phyloP scores from a whole-genome alignment of 2,329 filamentous ascomycete species.

The Amylocarpus encephaloides region DNA sequence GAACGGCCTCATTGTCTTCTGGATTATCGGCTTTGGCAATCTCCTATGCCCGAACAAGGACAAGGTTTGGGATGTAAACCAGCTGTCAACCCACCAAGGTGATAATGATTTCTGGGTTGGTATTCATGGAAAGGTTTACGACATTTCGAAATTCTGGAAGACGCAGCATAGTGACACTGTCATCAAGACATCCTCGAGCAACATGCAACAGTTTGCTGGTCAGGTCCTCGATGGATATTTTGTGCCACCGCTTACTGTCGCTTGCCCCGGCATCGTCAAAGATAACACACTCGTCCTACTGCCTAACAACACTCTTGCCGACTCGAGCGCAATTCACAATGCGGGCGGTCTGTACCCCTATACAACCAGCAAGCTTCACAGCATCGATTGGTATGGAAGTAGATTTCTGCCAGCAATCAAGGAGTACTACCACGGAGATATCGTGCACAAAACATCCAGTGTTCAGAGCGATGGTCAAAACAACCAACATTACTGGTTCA shows the following conservation, averaged over 20 bases:
- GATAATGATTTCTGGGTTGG: slow-evolving; percentile 78
- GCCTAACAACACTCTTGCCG: slow-evolving; percentile 57
- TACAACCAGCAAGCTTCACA: slow-evolving; percentile 49
- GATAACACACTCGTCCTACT: slow-evolving; percentile 49
- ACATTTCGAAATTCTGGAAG: slow-evolving; percentile 83
- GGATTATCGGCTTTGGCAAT: slow-evolving; percentile 80
- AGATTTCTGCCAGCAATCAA: slow-evolving; percentile 73
- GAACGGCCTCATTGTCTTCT: slow-evolving; percentile 81
- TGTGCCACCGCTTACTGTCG: slow-evolving; percentile 64
- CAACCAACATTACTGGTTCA: slow-evolving; percentile 69
- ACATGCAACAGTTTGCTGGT: slow-evolving; percentile 76
- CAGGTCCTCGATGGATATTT: slow-evolving; percentile 81
- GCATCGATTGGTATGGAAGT: slow-evolving; percentile 69
- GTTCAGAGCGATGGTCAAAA: slow-evolving; percentile 62
- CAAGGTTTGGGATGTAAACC: slow-evolving; percentile 72
- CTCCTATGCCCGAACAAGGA: slow-evolving; percentile 85
- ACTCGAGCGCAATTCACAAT: slow-evolving; percentile 53
- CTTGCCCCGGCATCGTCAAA: slow-evolving; percentile 68
- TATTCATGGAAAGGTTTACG: slow-evolving; percentile 83
- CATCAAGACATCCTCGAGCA: slow-evolving; percentile 51
- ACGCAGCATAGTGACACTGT: slow-evolving; percentile 71
- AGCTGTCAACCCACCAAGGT: slow-evolving; percentile 67
- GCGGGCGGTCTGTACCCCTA: slow-evolving; percentile 59
- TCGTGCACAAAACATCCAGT: slow-evolving; percentile 61
- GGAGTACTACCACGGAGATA: slow-evolving; percentile 78